A percentile compares a stretch with the other conserved stretches of the same genome.
phyloP scores from a whole-genome alignment of 345 rosid genomes.

The Citrus glauca region DNA sequence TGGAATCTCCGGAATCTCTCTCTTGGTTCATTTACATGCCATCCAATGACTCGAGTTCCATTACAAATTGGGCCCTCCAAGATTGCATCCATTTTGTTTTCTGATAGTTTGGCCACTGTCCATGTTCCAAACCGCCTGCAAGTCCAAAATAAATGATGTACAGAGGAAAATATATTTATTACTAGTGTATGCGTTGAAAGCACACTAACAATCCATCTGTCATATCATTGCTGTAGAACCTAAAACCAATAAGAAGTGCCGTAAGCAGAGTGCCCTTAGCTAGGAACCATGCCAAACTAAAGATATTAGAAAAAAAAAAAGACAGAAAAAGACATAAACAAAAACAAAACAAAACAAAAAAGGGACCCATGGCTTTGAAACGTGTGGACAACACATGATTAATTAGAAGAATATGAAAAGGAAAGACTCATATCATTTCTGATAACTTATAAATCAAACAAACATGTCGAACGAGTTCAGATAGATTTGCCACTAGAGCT shows the following conservation, averaged over 20 bases:
- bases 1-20: constrained; percentile 49
- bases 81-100: constrained; percentile 20
- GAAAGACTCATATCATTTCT: background rate
- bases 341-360: too few relatives aligned
- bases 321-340: too few relatives aligned
- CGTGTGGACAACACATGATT: background rate
- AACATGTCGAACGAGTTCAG: background rate
- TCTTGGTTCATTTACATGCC: constrained; percentile 39
- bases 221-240: constrained; percentile 1
- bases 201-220: background rate
- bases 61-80: constrained; percentile 60
- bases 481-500: background rate
- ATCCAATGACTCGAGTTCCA: constrained; percentile 54
- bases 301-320: background rate
- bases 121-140: constrained; percentile 59
- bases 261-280: background rate
- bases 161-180: background rate
- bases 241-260: constrained; percentile 9
- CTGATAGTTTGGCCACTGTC: constrained; percentile 47
- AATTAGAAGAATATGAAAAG: background rate
- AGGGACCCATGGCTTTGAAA: background rate
- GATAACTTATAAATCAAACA: background rate
- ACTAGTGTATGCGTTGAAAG: background rate
- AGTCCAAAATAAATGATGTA: constrained; percentile 1
- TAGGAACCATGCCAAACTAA: background rate